phyloP scores from a whole-genome alignment of 106 monocot species.

The Acanthochlamys bracteata region DNA sequence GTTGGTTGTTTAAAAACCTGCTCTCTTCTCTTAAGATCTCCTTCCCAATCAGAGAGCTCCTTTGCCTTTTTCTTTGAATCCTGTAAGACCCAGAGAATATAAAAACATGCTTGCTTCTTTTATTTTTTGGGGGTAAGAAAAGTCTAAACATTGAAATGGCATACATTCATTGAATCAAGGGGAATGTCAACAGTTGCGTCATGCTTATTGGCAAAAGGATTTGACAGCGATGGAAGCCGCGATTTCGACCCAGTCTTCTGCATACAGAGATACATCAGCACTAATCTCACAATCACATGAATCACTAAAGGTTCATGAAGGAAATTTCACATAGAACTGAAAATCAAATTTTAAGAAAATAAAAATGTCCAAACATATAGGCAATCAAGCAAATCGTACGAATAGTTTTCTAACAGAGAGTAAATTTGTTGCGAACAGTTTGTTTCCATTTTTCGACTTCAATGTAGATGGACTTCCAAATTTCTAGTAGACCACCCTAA shows the following conservation, averaged over 20 bases:
- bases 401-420: too few species aligned
- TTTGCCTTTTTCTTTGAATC: constrained; percentile 46
- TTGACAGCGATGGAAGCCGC: constrained; percentile 1
- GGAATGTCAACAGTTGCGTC: constrained; percentile 47
- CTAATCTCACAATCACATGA: background rate
- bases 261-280: background rate
- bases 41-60: constrained; percentile 58
- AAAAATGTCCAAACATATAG: too few species aligned
- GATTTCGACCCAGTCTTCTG: background rate
- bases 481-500: too few species aligned
- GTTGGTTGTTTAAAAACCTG: constrained; percentile 12
- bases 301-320: background rate
- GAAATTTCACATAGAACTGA: background rate
- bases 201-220: constrained; percentile 31
- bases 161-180: constrained; percentile 25
- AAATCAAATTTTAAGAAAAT: background rate
- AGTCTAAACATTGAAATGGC: background rate
- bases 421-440: too few species aligned
- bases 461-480: too few species aligned
- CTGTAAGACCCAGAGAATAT: constrained; percentile 5
- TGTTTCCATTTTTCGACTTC: too few species aligned
- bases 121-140: too few species aligned
- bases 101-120: background rate
- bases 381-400: too few species aligned
- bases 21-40: constrained; percentile 55